Percentiles rank a stretch among this genome's conserved stretches.
These are phyloP conservation scores for Paraglomus occultum DNA, from an alignment of 192 early-diverging fungal genomes.

Conservation along the genomic window DNA sequence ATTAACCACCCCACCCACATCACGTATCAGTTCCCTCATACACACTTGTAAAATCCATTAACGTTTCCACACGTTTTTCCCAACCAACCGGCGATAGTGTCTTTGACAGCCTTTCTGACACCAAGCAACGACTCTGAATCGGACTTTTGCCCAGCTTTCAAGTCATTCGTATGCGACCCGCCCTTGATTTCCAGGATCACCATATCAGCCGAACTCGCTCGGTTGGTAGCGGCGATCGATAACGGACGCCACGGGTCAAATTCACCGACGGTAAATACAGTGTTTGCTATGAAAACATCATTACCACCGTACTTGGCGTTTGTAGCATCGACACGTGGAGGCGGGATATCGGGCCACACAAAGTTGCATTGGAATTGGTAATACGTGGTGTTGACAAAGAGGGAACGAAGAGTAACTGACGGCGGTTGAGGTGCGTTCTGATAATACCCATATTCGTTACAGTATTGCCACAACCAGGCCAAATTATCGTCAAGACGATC, in stretches of 20 bases:
- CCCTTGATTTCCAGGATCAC: not conserved
- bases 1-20: too few species aligned
- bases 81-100: slow-evolving; percentile 18
- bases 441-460: slow-evolving; percentile 22
- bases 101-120: not conserved
- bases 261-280: slow-evolving; percentile 6
- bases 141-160: not conserved
- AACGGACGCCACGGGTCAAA: slow-evolving; percentile 21
- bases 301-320: slow-evolving; percentile 7
- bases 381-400: not conserved
- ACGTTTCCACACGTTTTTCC: too few species aligned
- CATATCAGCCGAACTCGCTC: not conserved
- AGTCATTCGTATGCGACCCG: slow-evolving; percentile 15
- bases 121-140: slow-evolving; percentile 15
- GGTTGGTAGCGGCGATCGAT: not conserved
- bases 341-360: slow-evolving; percentile 8
- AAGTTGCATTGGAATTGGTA: slow-evolving; percentile 27
- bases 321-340: slow-evolving; percentile 1
- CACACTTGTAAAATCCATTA: too few species aligned
- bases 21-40: too few species aligned
- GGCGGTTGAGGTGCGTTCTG: slow-evolving; percentile 20
- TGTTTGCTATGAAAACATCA: not conserved
- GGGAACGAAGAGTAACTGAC: not conserved
- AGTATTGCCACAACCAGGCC: slow-evolving; percentile 17
- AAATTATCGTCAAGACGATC: not conserved